Evolutionary conservation across 106 monocot genomes (phyloP).

Genomic region (Dioscorea zingiberensis): DNA sequence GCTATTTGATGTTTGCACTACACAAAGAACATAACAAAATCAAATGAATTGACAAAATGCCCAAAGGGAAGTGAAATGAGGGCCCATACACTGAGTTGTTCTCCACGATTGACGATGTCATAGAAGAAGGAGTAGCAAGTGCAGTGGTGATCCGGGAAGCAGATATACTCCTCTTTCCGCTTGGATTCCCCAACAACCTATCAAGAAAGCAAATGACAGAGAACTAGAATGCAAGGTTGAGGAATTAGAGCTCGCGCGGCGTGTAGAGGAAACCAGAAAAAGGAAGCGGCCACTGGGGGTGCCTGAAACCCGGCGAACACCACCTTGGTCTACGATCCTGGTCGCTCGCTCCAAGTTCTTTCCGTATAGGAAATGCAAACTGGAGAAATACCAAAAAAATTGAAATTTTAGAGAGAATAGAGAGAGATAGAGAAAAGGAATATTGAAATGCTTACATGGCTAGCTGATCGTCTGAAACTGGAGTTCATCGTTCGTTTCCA

Average conservation of each 20-base stretch:
- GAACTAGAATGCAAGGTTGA: too few relatives aligned
- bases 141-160: constrained; percentile 85
- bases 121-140: constrained; percentile 95
- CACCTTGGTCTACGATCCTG: constrained; percentile 54
- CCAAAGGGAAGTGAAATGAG: not conserved
- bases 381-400: constrained; percentile 5
- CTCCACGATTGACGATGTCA: constrained; percentile 76
- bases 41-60: not conserved
- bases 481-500: not conserved
- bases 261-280: constrained; percentile 33
- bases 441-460: constrained; percentile 25
- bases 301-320: constrained; percentile 43
- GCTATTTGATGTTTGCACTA: constrained; percentile 98
- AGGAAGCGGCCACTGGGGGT: constrained; percentile 54
- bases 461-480: constrained; percentile 57
- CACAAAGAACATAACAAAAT: not conserved
- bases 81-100: constrained; percentile 69
- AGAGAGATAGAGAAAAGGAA: not conserved
- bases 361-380: constrained; percentile 63
- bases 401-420: not conserved
- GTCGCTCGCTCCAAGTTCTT: constrained; percentile 71
- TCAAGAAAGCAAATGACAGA: too few relatives aligned
- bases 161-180: constrained; percentile 85
- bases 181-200: constrained; percentile 88
- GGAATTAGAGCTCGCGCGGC: not conserved